phyloP scores from a whole-genome alignment of 2,329 filamentous ascomycete species.

The Pestalotiopsis sp. region DNA sequence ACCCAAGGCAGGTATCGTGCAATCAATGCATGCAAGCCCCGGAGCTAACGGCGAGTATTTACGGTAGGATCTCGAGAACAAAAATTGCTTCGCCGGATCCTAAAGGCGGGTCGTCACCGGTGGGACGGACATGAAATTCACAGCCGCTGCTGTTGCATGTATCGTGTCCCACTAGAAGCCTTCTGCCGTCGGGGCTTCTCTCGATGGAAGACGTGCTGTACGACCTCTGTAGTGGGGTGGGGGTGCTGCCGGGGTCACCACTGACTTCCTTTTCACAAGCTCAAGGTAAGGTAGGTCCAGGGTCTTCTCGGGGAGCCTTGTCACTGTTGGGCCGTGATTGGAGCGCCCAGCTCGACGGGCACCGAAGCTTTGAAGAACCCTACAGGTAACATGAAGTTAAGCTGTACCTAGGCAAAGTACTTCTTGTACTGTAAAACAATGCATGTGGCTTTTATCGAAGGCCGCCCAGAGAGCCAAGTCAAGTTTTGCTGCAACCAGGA shows the following conservation, averaged over 20 bases:
- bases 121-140: background rate
- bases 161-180: background rate
- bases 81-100: background rate
- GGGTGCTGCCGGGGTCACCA: too few species aligned
- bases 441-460: too few species aligned
- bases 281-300: background rate
- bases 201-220: background rate
- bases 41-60: background rate
- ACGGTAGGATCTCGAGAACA: background rate
- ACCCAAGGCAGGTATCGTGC: background rate
- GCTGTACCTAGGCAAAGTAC: too few species aligned
- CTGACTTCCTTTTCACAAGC: background rate
- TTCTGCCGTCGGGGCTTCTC: background rate
- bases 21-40: background rate
- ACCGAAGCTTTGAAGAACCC: background rate
- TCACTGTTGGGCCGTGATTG: constrained; percentile 2
- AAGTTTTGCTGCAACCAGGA: too few species aligned
- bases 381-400: too few species aligned
- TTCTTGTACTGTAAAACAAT: background rate
- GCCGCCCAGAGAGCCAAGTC: too few species aligned
- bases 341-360: background rate
- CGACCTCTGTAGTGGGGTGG: background rate
- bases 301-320: constrained; percentile 2
- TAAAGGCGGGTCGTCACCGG: background rate
- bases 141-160: background rate